Percentiles rank a stretch among this genome's conserved stretches.
Evolutionary conservation across 2,329 filamentous ascomycete genomes (phyloP).

Genomic region (Phialemoniopsis sp.): DNA sequence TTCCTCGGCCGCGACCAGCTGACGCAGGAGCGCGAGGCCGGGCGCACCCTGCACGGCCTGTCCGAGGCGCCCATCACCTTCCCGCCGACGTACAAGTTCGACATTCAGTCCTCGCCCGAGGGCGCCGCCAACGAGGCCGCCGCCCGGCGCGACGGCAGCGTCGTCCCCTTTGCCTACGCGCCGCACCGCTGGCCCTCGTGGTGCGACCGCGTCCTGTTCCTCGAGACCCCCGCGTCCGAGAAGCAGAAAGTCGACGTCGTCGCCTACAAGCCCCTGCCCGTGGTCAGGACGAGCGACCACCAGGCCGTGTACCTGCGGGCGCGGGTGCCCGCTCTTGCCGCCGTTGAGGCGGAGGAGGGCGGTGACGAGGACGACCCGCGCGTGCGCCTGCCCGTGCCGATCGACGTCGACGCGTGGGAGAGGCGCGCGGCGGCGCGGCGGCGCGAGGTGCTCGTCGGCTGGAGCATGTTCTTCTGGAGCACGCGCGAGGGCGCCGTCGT

Average conservation of each 20-base stretch:
- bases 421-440: constrained; percentile 40
- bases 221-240: constrained; percentile 47
- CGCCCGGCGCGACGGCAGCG: constrained; percentile 21
- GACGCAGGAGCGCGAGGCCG: constrained; percentile 62
- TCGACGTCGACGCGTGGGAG: constrained; percentile 52
- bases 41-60: constrained; percentile 73
- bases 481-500: constrained; percentile 45
- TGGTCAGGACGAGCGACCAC: constrained; percentile 84
- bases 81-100: constrained; percentile 92
- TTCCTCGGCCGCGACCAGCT: constrained; percentile 79
- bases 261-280: constrained; percentile 71
- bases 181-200: constrained; percentile 83
- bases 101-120: constrained; percentile 32
- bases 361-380: constrained; percentile 28
- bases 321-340: constrained; percentile 55
- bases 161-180: constrained; percentile 67
- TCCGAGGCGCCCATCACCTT: constrained; percentile 72
- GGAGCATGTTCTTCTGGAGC: constrained; percentile 51
- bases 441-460: constrained; percentile 45
- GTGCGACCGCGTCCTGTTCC: constrained; percentile 87
- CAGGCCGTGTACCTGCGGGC: constrained; percentile 73
- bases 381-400: constrained; percentile 40
- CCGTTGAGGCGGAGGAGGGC: constrained; percentile 24
- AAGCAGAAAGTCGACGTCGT: constrained; percentile 41
- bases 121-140: constrained; percentile 21